Evolutionary conservation across 371 early-diverging fungal genomes (phyloP), one percentile per base, ranked within the genome.

Genomic region (Gilbertella persicaria): DNA sequence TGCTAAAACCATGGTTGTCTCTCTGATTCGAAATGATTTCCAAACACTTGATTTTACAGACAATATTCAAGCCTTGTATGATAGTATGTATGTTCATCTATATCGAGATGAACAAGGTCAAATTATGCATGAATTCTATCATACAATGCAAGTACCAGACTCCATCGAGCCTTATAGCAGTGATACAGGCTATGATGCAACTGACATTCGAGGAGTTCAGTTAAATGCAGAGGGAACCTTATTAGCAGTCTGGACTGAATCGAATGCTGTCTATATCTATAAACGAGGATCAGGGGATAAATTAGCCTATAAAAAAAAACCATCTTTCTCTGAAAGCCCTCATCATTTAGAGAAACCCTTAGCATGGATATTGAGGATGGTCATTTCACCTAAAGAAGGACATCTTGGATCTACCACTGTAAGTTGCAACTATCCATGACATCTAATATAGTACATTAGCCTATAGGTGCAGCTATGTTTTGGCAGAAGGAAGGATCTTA

Each of bases 221-320:
- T 14, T 73, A 17, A 68, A 73, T 48, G 53, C 54, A 1, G 51
- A 61, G 19, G 74, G 72, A 1, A 66, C 67, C 0, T 21, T 67
- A 5, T 53, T 73, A 38, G 74, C 71, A 4, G 52, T 71, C 5
- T 77, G 78, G 78, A 71, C 73, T 23, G 69, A 75, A 24, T 45
- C 53, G 3, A 60, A 70, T 25, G 49, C 54, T 5, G 19, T 70
- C 14, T 63, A 66, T 39, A 58, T 70, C 7, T 70, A 66, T 55
- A 70, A 70, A 39, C 51, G 70, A n/a, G 70, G 70, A 5, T 13
- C 25, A 21, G 59, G 53, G 4, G 62, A 62, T 49, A n/a, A 33
- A 20, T 19, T 20, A 14, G 8, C 16, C 16, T 7, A 33, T 40
- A 19, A 33, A 24, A 33, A 17, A n/a, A 12, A 23, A 17, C n/a